Conservation (phyloP, 148 eudicot genomes). For the Camellia granthamiana region DNA sequence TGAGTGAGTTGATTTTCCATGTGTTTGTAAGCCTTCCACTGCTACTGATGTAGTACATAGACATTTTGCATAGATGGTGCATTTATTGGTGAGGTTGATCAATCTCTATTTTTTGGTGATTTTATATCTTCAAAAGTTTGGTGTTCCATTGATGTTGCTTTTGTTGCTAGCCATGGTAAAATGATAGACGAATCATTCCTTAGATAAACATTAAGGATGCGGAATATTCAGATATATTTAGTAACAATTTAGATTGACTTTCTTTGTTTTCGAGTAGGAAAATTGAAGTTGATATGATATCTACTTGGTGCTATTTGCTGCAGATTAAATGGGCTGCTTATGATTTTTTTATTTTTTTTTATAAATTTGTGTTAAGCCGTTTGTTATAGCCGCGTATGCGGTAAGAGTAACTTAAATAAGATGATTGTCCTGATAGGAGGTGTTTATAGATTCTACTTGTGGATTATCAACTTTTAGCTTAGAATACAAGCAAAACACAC, state of each 20-base stretch:
- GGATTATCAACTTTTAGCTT: not conserved
- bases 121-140: not conserved
- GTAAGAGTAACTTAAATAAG: too few relatives aligned
- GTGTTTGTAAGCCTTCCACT: not conserved
- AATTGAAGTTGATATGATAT: not conserved
- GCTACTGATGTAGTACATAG: conserved; percentile 4
- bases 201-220: not conserved
- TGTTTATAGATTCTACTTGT: too few relatives aligned
- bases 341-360: too few relatives aligned
- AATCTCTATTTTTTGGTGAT: not conserved
- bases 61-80: too few relatives aligned
- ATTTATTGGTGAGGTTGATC: conserved; percentile 4
- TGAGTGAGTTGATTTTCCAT: not conserved
- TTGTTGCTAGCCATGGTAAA: not conserved
- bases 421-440: too few relatives aligned
- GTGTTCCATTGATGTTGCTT: too few relatives aligned
- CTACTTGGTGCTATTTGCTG: not conserved
- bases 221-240: not conserved
- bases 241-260: not conserved
- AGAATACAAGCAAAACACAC: not conserved
- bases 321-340: not conserved
- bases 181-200: not conserved
- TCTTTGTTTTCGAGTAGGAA: not conserved
- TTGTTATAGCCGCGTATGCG: too few relatives aligned
- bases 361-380: too few relatives aligned